Base-by-base conservation (phyloP, 2,329 filamentous ascomycete species). In the Colletotrichum eleusines region DNA sequence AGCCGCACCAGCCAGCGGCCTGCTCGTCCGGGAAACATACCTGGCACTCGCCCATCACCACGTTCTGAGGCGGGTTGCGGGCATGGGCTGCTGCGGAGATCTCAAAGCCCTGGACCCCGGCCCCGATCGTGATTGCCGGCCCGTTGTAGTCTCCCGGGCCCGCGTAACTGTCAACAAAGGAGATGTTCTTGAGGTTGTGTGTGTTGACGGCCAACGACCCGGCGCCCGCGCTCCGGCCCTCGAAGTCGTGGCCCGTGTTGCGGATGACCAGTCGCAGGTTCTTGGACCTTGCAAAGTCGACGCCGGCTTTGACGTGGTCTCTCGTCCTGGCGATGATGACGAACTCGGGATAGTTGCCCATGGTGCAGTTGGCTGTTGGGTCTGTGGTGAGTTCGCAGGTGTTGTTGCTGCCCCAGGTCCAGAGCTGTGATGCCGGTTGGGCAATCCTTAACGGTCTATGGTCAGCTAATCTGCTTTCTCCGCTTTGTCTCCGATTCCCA, bases 171-270 rank as follows among this genome's bases (percentile, higher is more conserved):
- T 80, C 76, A 28, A 82, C 75, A 73, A 85, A 82, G 31, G 82
- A 69, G 33, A 84, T 81, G 31, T 82, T 78, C 75, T 88, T 85
- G 64, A 90, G 82, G 71, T 83, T 77, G 69, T 89, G 87, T 11
- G 84, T 89, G 84, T 89, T 90, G 62, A 90, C 80, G 5, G 84
- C 82, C 4, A 90, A 76, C 0, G 86, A 82, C 1, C 89, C 89
- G 28, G 85, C 85, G n/a, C 90, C 91, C 0, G 89, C 89, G 0
- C 87, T 90, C 35, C 88, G 87, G 40, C 90, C 91, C 35, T 86
- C 80, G 71, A 84, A 85, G 73, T 89, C 87, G 75, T 90, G 87
- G 2, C 87, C 87, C 0, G 87, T 89, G 73, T 89, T 89, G 70
- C 85, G 83, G 71, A 90, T 83, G 38, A 88, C 79, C 0, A 90